Evolutionary conservation across 371 early-diverging fungal species (phyloP).

Genomic region (Parasitella parasitica): DNA sequence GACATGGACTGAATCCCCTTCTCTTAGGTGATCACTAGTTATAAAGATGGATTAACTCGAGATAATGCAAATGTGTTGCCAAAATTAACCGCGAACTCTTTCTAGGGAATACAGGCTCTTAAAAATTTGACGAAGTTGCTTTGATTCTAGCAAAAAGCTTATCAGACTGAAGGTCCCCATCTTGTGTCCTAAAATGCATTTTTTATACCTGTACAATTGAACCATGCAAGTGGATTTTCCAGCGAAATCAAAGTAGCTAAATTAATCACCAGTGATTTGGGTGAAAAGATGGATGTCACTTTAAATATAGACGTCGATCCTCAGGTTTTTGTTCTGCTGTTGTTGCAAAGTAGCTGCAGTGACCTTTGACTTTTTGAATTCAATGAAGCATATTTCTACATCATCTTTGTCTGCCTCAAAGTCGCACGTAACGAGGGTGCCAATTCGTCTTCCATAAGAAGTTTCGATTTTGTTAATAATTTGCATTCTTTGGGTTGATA

Average conservation of each 20-base stretch:
- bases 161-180: constrained; percentile 4
- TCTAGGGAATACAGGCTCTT: constrained; percentile 10
- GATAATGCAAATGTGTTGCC: constrained; percentile 13
- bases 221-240: constrained; percentile 11
- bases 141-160: constrained; percentile 8
- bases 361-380: constrained; percentile 16
- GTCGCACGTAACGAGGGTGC: constrained; percentile 6
- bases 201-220: constrained; percentile 12
- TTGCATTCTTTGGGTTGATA: constrained; percentile 4
- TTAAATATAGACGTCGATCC: constrained; percentile 11
- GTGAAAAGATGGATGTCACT: constrained; percentile 10
- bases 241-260: constrained; percentile 16
- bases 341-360: constrained; percentile 1
- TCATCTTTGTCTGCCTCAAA: constrained; percentile 5
- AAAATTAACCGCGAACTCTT: constrained; percentile 1
- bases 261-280: background rate
- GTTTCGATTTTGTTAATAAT: background rate
- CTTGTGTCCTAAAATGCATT: constrained; percentile 12
- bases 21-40: constrained; percentile 12
- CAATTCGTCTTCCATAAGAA: constrained; percentile 11
- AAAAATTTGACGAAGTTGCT: constrained; percentile 16
- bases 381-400: constrained; percentile 10
- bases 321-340: constrained; percentile 14
- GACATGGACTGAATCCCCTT: constrained; percentile 3
- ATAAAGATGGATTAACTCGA: constrained; percentile 8